Base-by-base conservation (phyloP, 192 early-diverging fungal species). In the Coemansia sp. region DNA sequence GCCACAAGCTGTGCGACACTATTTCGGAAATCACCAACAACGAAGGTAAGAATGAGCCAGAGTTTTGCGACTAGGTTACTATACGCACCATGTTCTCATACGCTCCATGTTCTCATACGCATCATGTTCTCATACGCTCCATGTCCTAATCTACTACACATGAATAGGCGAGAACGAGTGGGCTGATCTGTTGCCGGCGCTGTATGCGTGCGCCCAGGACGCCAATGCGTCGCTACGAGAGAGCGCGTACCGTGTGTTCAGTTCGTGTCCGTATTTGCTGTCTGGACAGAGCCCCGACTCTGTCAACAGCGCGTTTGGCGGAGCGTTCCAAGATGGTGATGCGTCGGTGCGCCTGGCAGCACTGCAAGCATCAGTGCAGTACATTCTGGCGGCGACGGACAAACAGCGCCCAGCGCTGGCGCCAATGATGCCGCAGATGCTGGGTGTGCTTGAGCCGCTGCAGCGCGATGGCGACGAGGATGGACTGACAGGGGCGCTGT, bases 1-100 rank as follows among this genome's bases (percentile, higher is more conserved):
- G 95, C 45, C 89, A 95, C 76, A 99, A 98, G 83, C 84, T 98
- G 51, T 93, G 90, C 72, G 96, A 98, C 75, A 91, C 94, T 22
- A 90, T 97, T 71, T 81, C 95, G 14, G 94, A 98, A 68, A 84
- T 99, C 50, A 87, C 90, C 64, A 87, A 86, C 69, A 53, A 77
- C 65, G 69, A 75, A 57, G 69, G 77, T 75, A 71, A 82, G 85
- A 52, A 52, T 22, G 26, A 17, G 22, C 37, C 21, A 14, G 47
- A 39, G 35, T 69, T 50, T 61, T 27, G 52, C 25, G 31, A 8
- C 1, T 35, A 35, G 31, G 27, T 29, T 29, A 29, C 27, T 29
- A 29, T 29, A 29, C 27, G 27, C 27, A 6, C 5, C 4, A 29
- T 29, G 6, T 29, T 29, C 27, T 29, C 27, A 29, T 5, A 6